A percentile compares a stretch with the other conserved stretches of the same genome.
These are phyloP conservation scores for Aspergillus felis DNA, from an alignment of 2,329 filamentous ascomycete species.

Conservation along the genomic window DNA sequence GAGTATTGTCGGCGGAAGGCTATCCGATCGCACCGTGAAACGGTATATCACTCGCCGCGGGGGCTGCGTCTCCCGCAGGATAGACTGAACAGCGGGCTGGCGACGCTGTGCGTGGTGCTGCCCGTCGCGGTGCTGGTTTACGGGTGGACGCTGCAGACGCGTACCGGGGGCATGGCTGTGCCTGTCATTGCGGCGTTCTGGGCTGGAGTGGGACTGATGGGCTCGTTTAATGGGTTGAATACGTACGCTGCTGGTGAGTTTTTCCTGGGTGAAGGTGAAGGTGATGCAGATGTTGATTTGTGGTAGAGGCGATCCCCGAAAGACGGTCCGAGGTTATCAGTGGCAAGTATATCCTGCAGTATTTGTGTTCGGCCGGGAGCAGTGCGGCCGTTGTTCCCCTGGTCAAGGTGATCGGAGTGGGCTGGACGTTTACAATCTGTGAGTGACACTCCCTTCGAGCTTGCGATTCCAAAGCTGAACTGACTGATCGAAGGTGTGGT, in stretches of 20 bases:
- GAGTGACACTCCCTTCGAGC: slow-evolving; percentile 25
- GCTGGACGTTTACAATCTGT: slow-evolving; percentile 74
- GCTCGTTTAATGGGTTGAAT: slow-evolving; percentile 71
- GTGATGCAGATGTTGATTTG: neutral
- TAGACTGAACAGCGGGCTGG: slow-evolving; percentile 56
- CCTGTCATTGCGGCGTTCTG: slow-evolving; percentile 70
- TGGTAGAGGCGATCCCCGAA: slow-evolving; percentile 40
- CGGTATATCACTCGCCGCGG: slow-evolving; percentile 56
- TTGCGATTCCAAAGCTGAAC: neutral
- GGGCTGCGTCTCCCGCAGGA: slow-evolving; percentile 65
- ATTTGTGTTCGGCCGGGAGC: slow-evolving; percentile 67
- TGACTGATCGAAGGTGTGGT: slow-evolving; percentile 21
- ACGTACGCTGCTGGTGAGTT: slow-evolving; percentile 53
- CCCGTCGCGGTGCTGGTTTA: slow-evolving; percentile 64
- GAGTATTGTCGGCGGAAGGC: slow-evolving; percentile 65
- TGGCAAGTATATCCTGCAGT: slow-evolving; percentile 75
- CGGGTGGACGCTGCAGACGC: slow-evolving; percentile 59
- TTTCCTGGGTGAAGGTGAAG: neutral
- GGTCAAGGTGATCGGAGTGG: slow-evolving; percentile 68
- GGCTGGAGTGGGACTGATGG: slow-evolving; percentile 68
- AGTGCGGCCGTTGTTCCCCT: slow-evolving; percentile 70
- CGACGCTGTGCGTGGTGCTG: slow-evolving; percentile 55
- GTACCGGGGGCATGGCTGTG: slow-evolving; percentile 50
- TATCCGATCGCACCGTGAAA: slow-evolving; percentile 64
- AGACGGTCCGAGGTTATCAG: slow-evolving; percentile 69